phyloP scores from a whole-genome alignment of 805 yeast species.

The Wickerhamomyces tratensis region DNA sequence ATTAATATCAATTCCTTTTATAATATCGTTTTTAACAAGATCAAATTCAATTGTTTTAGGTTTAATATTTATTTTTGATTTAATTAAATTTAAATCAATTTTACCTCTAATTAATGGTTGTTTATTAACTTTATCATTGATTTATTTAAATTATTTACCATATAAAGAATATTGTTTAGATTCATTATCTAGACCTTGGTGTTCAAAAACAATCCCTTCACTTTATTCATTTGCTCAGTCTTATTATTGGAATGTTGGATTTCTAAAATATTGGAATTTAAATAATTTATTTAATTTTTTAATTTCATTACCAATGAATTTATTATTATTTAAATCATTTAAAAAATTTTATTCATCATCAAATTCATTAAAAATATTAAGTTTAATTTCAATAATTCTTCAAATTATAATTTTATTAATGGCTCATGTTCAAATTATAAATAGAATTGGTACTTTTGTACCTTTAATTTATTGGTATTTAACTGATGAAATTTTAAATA shows the following conservation, averaged over 20 bases:
- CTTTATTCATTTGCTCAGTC: conserved; percentile 65
- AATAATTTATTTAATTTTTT: conserved; percentile 78
- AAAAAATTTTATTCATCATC: conserved; percentile 28
- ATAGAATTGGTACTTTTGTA: conserved; percentile 66
- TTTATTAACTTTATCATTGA: conserved; percentile 35
- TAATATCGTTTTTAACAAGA: conserved; percentile 52
- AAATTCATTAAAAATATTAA: conserved; percentile 27
- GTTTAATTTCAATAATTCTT: conserved; percentile 32
- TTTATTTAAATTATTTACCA: conserved; percentile 40
- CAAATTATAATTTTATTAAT: conserved; percentile 41
- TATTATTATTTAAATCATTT: conserved; percentile 33
- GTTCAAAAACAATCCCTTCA: conserved; percentile 44
- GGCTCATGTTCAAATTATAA: conserved; percentile 84
- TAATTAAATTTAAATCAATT: conserved; percentile 18
- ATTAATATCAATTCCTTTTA: conserved; percentile 29
- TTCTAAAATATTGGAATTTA: conserved; percentile 72
- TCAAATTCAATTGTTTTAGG: conserved; percentile 77
- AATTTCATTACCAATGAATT: conserved; percentile 60
- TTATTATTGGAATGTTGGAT: conserved; percentile 80
- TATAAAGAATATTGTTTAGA: conserved; percentile 44
- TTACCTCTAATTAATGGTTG: conserved; percentile 45
- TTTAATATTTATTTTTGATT: conserved; percentile 49
- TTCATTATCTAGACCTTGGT: conserved; percentile 49
- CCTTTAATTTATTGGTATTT: conserved; percentile 73
- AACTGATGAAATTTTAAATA: conserved; percentile 25